Evolutionary conservation across 106 monocot species (phyloP).

Genomic region (Ottelia alismoides): DNA sequence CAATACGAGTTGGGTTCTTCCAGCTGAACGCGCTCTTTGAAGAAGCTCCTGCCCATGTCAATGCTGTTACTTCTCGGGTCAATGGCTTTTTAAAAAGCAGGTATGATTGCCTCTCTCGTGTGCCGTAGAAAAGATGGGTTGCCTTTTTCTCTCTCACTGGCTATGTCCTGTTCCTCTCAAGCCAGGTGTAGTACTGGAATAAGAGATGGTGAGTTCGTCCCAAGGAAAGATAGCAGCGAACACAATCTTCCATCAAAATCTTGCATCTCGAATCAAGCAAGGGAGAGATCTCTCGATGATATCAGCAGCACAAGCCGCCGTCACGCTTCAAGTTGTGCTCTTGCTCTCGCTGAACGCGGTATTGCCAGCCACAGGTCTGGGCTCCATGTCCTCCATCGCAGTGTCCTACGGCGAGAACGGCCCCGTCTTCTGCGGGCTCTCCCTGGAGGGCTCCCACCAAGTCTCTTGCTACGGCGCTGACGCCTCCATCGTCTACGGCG

Average conservation of each 20-base stretch:
- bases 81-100: neutral
- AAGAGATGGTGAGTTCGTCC: too few species aligned
- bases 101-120: neutral
- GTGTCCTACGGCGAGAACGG: conserved; percentile 94
- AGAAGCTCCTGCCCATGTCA: neutral
- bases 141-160: neutral
- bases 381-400: conserved; percentile 95
- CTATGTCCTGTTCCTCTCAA: neutral
- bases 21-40: neutral
- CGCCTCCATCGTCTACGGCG: conserved; percentile 85
- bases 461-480: conserved; percentile 88
- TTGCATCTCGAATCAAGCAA: neutral
- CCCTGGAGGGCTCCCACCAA: conserved; percentile 54
- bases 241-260: neutral
- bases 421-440: conserved; percentile 73
- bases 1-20: neutral
- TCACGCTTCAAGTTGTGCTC: neutral
- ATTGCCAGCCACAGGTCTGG: conserved; percentile 36
- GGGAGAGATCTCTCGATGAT: neutral
- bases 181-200: neutral
- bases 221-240: too few species aligned
- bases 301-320: neutral
- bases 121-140: neutral
- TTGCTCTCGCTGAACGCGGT: neutral
- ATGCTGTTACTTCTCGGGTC: neutral